phyloP scores from a whole-genome alignment of 345 rosid genomes.

The Eucalyptus paniculata region DNA sequence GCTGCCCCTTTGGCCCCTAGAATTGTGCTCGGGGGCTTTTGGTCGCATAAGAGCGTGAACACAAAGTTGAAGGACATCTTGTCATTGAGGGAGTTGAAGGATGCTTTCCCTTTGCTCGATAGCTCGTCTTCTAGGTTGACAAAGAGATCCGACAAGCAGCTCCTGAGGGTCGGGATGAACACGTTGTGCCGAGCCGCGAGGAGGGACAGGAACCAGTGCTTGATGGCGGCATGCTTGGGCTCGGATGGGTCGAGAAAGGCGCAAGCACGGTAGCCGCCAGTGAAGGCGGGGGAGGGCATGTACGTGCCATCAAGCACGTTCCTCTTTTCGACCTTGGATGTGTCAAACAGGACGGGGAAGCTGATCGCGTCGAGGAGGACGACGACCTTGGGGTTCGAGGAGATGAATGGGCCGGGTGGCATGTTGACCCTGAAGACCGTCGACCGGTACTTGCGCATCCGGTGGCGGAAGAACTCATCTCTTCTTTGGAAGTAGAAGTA shows the following conservation, averaged over 20 bases:
- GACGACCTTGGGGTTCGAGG: conserved; percentile 9
- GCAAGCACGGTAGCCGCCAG: conserved; percentile 25
- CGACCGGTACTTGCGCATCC: conserved; percentile 7
- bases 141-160: conserved; percentile 8
- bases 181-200: conserved; percentile 1
- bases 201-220: conserved; percentile 3
- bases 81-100: not conserved
- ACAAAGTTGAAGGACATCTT: conserved; percentile 3
- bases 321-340: conserved; percentile 22
- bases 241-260: conserved; percentile 36
- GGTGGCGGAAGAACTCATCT: conserved; percentile 17
- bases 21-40: not conserved
- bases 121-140: conserved; percentile 8
- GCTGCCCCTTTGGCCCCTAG: conserved; percentile 1
- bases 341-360: conserved; percentile 30
- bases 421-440: conserved; percentile 26
- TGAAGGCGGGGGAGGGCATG: conserved; percentile 19
- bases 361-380: conserved; percentile 23
- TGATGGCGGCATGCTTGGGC: conserved; percentile 15
- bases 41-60: not conserved
- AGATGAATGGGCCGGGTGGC: conserved; percentile 46
- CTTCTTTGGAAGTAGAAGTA: conserved; percentile 36
- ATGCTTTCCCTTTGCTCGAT: not conserved
- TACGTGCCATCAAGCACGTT: conserved; percentile 23
- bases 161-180: conserved; percentile 14